Base-by-base conservation (phyloP, 2,329 filamentous ascomycete genomes). In the Helicocarpus griseus region DNA sequence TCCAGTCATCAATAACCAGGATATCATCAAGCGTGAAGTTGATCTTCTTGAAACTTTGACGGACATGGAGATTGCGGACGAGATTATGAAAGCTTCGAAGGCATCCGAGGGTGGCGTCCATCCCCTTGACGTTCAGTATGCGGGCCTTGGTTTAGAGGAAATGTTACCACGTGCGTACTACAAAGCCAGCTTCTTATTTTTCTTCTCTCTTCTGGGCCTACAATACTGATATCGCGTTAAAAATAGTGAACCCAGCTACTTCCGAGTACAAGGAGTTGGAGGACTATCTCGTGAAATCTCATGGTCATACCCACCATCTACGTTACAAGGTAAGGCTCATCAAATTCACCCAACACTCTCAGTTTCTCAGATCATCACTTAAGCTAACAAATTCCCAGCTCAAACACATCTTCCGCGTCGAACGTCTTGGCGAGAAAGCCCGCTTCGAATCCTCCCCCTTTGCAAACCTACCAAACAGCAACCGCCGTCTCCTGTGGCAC, bases 401-500 rank as follows among this genome's bases (percentile, higher is more conserved):
- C 11, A 71, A 85, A 53, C 76, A 88, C 45, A 90, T 95, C 57
- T 95, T 94, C 77, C 83, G 88, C 36, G 86, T 95, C 56, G 82
- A 89, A 63, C 82, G 89, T 1, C 64, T 79, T 14, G 86, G 86
- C 39, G 89, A 95, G 67, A 69, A 73, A 5, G 77, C 82, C 1
- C 83, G 86, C 1, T 90, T 91, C 61, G 68, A 81, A 4, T 69
- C 77, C 39, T 81, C 77, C 40, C 49, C 65, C 6, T 83, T 75
- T 54, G 67, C 78, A 21, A 75, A 72, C 1, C 61, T 77, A 45
- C 64, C 75, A 8, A 70, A 76, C n/a, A 79, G 78, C 45, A 80
- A 93, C 63, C 80, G 85, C 22, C 81, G 87, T 17, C 80, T 95
- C 1, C 76, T 95, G 2, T 95, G 89, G 89, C 89, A 95, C 64